Conservation (phyloP, 23 red algal species). For the Gracilaria caudata region DNA sequence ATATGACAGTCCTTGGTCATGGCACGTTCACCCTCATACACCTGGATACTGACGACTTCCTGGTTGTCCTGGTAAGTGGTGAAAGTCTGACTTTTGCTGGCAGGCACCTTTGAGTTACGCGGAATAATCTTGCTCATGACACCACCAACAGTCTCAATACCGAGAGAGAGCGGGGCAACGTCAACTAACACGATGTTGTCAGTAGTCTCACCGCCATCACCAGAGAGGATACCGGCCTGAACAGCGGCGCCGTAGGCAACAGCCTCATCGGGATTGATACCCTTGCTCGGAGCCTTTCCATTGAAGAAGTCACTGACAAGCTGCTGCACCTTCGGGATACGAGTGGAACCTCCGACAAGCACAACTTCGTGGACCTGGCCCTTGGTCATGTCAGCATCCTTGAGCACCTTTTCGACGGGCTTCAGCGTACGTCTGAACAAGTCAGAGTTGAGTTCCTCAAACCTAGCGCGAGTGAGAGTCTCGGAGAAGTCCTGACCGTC, state of each 20-base stretch:
- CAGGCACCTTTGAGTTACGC: conserved; percentile 90
- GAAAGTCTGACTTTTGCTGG: conserved; percentile 93
- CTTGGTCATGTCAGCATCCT: conserved; percentile 89
- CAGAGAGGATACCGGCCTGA: conserved; percentile 91
- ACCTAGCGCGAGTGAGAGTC: conserved; percentile 94
- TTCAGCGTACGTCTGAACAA: conserved; percentile 96
- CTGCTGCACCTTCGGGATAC: conserved; percentile 98
- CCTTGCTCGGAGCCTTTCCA: conserved; percentile 92
- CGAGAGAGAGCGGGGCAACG: conserved; percentile 95
- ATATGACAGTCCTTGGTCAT: conserved; percentile 98
- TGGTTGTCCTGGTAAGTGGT: conserved; percentile 97
- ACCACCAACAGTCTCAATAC: conserved; percentile 99
- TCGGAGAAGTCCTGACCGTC: conserved; percentile 95
- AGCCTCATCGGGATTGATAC: conserved; percentile 99
- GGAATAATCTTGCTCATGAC: conserved; percentile 99
- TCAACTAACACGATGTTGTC: conserved; percentile 93
- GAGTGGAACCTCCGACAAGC: conserved; percentile 96
- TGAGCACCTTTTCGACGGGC: conserved; percentile 95
- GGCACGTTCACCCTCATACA: conserved; percentile 91
- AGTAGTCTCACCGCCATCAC: conserved; percentile 85
- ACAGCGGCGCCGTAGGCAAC: conserved; percentile 97
- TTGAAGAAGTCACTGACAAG: conserved; percentile 94
- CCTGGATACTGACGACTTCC: conserved; percentile 91
- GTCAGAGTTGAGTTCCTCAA: conserved; percentile 98
- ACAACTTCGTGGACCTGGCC: conserved; percentile 95